Conservation (phyloP, 768 basidiomycete species). For the Mycena polygramma region DNA sequence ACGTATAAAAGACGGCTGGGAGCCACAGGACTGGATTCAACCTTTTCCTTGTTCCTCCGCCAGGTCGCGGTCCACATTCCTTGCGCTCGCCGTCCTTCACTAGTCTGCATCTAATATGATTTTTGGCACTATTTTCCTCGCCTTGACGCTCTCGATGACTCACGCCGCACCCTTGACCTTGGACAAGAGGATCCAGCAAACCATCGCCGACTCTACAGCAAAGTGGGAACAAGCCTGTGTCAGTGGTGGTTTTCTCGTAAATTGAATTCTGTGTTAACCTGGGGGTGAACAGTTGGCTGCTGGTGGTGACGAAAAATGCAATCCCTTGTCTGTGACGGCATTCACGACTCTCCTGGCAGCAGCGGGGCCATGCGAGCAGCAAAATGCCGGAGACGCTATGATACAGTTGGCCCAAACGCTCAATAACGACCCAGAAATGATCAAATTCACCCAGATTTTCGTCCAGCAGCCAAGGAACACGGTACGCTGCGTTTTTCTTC, state of each 20-base stretch:
- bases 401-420: slow-evolving; percentile 60
- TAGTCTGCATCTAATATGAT: slow-evolving; percentile 3
- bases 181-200: slow-evolving; percentile 62
- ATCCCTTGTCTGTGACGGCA: slow-evolving; percentile 65
- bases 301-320: slow-evolving; percentile 70
- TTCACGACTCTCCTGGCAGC: slow-evolving; percentile 73
- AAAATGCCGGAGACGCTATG: slow-evolving; percentile 67
- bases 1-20: not conserved
- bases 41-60: slow-evolving; percentile 1
- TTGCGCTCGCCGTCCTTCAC: slow-evolving; percentile 1
- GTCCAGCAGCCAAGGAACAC: slow-evolving; percentile 71
- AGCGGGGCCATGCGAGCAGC: slow-evolving; percentile 67
- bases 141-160: slow-evolving; percentile 48
- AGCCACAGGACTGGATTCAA: not conserved
- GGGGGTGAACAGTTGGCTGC: slow-evolving; percentile 58
- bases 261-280: not conserved
- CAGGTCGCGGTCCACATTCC: slow-evolving; percentile 21
- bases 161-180: slow-evolving; percentile 50
- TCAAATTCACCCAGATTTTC: slow-evolving; percentile 65
- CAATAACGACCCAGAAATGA: slow-evolving; percentile 61
- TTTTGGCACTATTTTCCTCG: slow-evolving; percentile 42
- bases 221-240: slow-evolving; percentile 65
- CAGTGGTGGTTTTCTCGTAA: slow-evolving; percentile 35
- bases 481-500: slow-evolving; percentile 46
- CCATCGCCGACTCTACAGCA: slow-evolving; percentile 53